phyloP scores from a whole-genome alignment of 441 rosid species.

The Euphorbia celastroides region DNA sequence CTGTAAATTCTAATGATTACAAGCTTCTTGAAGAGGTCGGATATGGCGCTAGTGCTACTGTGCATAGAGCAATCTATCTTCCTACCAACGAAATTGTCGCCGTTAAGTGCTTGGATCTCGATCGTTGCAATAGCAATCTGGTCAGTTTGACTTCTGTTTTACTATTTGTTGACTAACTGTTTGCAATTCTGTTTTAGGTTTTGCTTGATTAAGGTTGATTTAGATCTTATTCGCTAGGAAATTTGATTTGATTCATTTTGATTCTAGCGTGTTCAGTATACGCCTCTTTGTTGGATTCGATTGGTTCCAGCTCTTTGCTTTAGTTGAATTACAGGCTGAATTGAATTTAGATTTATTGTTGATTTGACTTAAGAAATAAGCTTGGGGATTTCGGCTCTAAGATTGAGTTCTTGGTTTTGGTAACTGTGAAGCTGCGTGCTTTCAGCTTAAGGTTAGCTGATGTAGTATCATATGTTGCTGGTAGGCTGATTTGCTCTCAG shows the following conservation, averaged over 20 bases:
- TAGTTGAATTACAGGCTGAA: background rate
- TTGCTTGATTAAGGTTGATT: slow-evolving; percentile 7
- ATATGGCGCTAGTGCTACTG: slow-evolving; percentile 92
- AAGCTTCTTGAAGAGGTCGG: slow-evolving; percentile 86
- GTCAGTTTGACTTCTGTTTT: slow-evolving; percentile 30
- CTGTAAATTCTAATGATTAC: slow-evolving; percentile 62
- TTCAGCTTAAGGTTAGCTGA: background rate
- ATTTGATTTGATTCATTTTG: slow-evolving; percentile 13
- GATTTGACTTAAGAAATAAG: background rate
- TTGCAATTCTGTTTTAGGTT: slow-evolving; percentile 6
- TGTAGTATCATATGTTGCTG: background rate
- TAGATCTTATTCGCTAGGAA: slow-evolving; percentile 19
- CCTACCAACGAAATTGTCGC: slow-evolving; percentile 82
- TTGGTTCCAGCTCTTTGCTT: background rate
- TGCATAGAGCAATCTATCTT: slow-evolving; percentile 84
- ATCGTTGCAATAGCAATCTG: slow-evolving; percentile 95
- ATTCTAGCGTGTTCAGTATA: background rate
- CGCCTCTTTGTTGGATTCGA: slow-evolving; percentile 6
- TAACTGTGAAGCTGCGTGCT: background rate
- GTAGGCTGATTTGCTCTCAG: background rate
- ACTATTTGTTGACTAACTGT: slow-evolving; percentile 1
- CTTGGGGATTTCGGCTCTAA: background rate
- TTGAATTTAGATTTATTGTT: slow-evolving; percentile 1
- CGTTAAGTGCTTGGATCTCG: slow-evolving; percentile 97
- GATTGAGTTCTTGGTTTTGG: background rate